Evolutionary conservation across 352 stramenopile genomes (phyloP).

Genomic region (Globisporangium nunn): DNA sequence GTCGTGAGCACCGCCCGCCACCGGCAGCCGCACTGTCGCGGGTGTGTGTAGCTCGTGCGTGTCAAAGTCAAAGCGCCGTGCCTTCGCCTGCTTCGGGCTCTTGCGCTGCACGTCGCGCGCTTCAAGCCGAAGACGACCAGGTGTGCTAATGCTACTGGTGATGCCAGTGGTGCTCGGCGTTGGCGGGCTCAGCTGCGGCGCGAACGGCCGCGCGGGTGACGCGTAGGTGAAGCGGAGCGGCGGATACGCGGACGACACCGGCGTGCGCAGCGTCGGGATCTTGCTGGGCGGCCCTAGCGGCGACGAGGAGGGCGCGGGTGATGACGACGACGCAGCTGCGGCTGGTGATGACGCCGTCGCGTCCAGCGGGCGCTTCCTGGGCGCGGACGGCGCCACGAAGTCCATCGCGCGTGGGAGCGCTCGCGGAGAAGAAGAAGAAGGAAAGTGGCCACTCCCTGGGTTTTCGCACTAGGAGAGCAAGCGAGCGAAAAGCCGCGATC

Average conservation of each 20-base stretch:
- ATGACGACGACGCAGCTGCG: not conserved
- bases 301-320: not conserved
- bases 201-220: not conserved
- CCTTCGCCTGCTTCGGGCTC: slow-evolving; percentile 8
- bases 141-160: not conserved
- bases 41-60: slow-evolving; percentile 7
- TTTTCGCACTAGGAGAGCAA: too few relatives aligned
- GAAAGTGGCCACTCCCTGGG: too few relatives aligned
- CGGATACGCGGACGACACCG: not conserved
- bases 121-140: not conserved
- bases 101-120: slow-evolving; percentile 12
- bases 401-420: not conserved
- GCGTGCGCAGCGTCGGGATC: slow-evolving; percentile 1
- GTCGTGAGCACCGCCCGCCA: not conserved
- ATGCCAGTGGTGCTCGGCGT: not conserved
- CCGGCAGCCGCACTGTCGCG: not conserved
- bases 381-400: slow-evolving; percentile 4
- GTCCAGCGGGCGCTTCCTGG: slow-evolving; percentile 11
- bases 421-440: too few relatives aligned
- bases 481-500: too few relatives aligned
- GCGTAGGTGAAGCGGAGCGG: slow-evolving; percentile 1
- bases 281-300: not conserved
- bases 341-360: slow-evolving; percentile 2
- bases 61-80: slow-evolving; percentile 8
- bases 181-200: slow-evolving; percentile 3